phyloP scores from a whole-genome alignment of 2,329 filamentous ascomycete genomes.

The Cladophialophora yegresii region DNA sequence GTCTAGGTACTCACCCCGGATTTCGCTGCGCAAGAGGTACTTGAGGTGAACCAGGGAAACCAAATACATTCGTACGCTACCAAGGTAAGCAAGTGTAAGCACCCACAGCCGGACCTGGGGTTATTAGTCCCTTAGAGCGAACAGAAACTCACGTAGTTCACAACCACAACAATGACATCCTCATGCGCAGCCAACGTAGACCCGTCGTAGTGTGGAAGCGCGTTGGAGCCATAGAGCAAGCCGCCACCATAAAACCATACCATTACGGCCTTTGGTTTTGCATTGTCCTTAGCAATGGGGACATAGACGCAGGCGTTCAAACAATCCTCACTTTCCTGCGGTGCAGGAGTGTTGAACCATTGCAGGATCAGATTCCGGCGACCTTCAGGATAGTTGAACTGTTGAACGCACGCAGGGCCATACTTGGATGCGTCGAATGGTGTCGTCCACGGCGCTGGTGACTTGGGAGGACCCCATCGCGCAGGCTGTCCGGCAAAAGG shows the following conservation, averaged over 20 bases:
- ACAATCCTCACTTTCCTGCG: constrained; percentile 44
- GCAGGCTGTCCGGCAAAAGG: constrained; percentile 37
- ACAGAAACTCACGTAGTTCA: constrained; percentile 38
- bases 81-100: not conserved
- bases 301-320: constrained; percentile 47
- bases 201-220: constrained; percentile 40
- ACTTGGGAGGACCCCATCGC: constrained; percentile 36
- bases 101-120: not conserved
- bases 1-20: constrained; percentile 33
- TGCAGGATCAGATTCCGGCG: constrained; percentile 30
- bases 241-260: constrained; percentile 47
- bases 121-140: not conserved
- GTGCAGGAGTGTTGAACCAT: constrained; percentile 30
- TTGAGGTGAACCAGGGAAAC: constrained; percentile 44
- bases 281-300: constrained; percentile 37
- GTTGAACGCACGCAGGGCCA: constrained; percentile 38
- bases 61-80: constrained; percentile 42
- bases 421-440: constrained; percentile 35
- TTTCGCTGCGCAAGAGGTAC: constrained; percentile 40
- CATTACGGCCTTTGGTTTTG: constrained; percentile 39
- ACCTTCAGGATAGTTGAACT: constrained; percentile 29
- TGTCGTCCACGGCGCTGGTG: constrained; percentile 27
- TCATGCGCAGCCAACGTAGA: constrained; percentile 38
- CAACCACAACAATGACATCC: constrained; percentile 42
- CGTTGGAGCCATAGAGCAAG: constrained; percentile 40